Percentiles rank a stretch among this genome's conserved stretches.
Evolutionary conservation across 768 basidiomycete genomes (phyloP).

Genomic region (Albatrellus ellisii): DNA sequence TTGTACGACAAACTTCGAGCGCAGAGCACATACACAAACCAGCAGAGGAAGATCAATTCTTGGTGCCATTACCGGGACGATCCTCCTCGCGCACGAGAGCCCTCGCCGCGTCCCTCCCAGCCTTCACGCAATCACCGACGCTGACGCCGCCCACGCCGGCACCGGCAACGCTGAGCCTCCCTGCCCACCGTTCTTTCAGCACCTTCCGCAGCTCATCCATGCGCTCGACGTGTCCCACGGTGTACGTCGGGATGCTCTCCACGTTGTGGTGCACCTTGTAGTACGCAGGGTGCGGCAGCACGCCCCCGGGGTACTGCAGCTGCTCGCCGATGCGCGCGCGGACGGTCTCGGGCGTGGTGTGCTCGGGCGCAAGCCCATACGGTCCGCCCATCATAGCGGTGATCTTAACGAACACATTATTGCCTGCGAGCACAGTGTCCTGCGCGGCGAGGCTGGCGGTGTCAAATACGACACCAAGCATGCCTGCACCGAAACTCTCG

Average conservation of each 20-base stretch:
- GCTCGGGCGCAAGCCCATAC: conserved; percentile 24
- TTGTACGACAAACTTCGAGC: too few relatives aligned
- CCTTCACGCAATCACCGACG: conserved; percentile 73
- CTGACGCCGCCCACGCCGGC: conserved; percentile 82
- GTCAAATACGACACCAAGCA: conserved; percentile 87
- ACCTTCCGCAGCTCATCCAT: conserved; percentile 43
- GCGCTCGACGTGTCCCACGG: conserved; percentile 57
- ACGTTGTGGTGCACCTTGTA: conserved; percentile 39
- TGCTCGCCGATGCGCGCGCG: conserved; percentile 12
- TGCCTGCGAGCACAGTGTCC: conserved; percentile 21
- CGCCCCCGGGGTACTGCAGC: conserved; percentile 5
- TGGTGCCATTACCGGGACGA: too few relatives aligned
- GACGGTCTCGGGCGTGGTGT: conserved; percentile 15
- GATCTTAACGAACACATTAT: conserved; percentile 47
- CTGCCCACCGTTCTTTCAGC: conserved; percentile 25
- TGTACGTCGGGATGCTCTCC: conserved; percentile 68
- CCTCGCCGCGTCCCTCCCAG: conserved; percentile 38
- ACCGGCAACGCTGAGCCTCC: conserved; percentile 54
- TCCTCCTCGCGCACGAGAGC: conserved; percentile 4
- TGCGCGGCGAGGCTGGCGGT: conserved; percentile 60
- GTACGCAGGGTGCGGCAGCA: conserved; percentile 38
- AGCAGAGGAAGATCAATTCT: too few relatives aligned
- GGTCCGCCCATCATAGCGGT: conserved; percentile 90
- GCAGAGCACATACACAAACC: too few relatives aligned
- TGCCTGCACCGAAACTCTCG: conserved; percentile 22